Evolutionary conservation across 768 basidiomycete species (phyloP).

Genomic region (Suillus brevipes): DNA sequence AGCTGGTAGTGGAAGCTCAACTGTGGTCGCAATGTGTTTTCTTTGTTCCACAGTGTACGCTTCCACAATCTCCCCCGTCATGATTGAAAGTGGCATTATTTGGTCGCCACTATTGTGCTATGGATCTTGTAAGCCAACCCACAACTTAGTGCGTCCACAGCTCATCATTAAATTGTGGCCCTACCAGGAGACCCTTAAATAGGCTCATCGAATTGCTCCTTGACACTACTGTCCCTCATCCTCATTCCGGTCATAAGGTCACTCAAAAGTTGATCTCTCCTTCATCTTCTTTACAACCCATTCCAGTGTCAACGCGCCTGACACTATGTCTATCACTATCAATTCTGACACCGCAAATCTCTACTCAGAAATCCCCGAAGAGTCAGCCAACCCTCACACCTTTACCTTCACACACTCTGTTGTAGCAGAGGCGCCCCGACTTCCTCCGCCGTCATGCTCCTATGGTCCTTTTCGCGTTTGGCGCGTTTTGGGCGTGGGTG

Average conservation of each 20-base stretch:
- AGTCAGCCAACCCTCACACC: background rate
- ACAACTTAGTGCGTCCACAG: conserved; percentile 12
- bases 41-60: background rate
- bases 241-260: background rate
- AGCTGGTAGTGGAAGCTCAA: background rate
- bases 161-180: background rate
- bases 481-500: conserved; percentile 20
- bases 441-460: background rate
- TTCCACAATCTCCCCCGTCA: background rate
- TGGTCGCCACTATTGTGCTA: background rate
- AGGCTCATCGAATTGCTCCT: background rate
- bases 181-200: background rate
- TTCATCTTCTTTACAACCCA: background rate
- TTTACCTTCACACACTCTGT: background rate
- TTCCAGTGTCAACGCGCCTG: background rate
- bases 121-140: background rate
- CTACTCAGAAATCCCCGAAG: background rate
- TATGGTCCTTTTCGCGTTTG: conserved; percentile 28
- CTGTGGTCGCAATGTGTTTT: background rate
- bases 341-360: background rate
- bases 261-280: conserved; percentile 9
- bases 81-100: background rate
- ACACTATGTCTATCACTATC: background rate
- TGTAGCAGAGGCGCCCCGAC: background rate
- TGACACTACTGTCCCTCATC: background rate